Percentiles rank a stretch among this genome's conserved stretches.
phyloP scores from a whole-genome alignment of 108 stramenopile genomes.

The Cylindrotheca closterium region DNA sequence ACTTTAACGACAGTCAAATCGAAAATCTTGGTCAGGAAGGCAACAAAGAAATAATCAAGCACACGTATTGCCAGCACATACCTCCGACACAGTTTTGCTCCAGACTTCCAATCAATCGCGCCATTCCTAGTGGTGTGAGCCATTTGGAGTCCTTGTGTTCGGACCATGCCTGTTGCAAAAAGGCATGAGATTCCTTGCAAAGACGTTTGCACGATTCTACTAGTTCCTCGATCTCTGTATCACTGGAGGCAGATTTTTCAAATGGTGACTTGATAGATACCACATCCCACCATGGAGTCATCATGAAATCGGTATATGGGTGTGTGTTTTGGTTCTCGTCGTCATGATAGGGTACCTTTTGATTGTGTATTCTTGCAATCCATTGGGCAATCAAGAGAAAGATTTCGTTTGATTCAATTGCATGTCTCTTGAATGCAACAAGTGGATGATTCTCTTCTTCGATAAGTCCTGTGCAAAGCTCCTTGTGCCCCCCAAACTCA shows the following conservation, averaged over 20 bases:
- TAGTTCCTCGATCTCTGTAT: conserved; percentile 17
- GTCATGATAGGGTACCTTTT: conserved; percentile 25
- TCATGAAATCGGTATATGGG: conserved; percentile 46
- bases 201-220: conserved; percentile 30
- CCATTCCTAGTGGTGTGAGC: conserved; percentile 39
- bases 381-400: conserved; percentile 58
- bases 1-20: too few species aligned
- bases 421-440: conserved; percentile 50
- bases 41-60: too few species aligned
- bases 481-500: conserved; percentile 38
- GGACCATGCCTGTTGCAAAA: conserved; percentile 28
- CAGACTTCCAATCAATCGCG: conserved; percentile 49
- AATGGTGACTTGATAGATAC: conserved; percentile 17
- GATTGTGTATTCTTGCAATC: conserved; percentile 29
- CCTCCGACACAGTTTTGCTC: conserved; percentile 62
- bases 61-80: neutral
- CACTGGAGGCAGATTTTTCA: conserved; percentile 13
- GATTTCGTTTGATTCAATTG: conserved; percentile 60
- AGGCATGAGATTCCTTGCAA: conserved; percentile 42
- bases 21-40: too few species aligned
- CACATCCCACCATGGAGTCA: conserved; percentile 69
- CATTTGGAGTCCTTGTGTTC: conserved; percentile 10
- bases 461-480: conserved; percentile 55
- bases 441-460: conserved; percentile 47
- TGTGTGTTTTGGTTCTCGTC: conserved; percentile 20